phyloP scores from a whole-genome alignment of 495 filamentous ascomycete genomes.

The Lentithecium fluviatile region DNA sequence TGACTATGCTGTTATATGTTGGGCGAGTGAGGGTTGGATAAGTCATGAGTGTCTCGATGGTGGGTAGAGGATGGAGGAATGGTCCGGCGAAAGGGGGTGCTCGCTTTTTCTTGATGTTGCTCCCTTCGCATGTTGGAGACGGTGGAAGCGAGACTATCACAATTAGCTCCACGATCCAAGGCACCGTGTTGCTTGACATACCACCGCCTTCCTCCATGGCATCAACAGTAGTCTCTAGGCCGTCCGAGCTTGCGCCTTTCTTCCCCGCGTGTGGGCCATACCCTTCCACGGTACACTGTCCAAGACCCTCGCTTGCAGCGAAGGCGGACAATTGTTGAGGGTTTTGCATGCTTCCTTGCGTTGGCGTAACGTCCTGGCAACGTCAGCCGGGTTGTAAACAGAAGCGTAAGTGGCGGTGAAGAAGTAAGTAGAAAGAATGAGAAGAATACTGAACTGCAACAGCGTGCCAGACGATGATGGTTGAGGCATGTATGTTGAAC shows the following conservation, averaged over 20 bases:
- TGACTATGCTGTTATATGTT: constrained; percentile 23
- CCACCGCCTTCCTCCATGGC: too few relatives aligned
- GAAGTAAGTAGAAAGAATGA: neutral
- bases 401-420: neutral
- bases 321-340: constrained; percentile 23
- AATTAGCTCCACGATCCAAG: neutral
- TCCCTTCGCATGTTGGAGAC: neutral
- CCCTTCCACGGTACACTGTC: constrained; percentile 28
- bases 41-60: constrained; percentile 30
- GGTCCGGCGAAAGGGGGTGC: neutral
- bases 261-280: neutral
- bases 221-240: neutral
- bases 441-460: neutral
- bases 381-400: constrained; percentile 24
- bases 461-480: neutral
- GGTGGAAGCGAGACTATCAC: neutral
- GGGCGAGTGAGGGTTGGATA: constrained; percentile 17
- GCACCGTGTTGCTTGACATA: neutral
- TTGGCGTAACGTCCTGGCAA: constrained; percentile 26
- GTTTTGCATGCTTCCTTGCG: constrained; percentile 25
- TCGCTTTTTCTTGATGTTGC: constrained; percentile 5
- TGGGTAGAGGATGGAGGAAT: constrained; percentile 24
- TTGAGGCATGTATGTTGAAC: neutral
- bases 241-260: neutral
- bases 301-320: constrained; percentile 15